Base-by-base conservation (phyloP, 2,329 filamentous ascomycete species). In the Rhynchosporium graminicola region DNA sequence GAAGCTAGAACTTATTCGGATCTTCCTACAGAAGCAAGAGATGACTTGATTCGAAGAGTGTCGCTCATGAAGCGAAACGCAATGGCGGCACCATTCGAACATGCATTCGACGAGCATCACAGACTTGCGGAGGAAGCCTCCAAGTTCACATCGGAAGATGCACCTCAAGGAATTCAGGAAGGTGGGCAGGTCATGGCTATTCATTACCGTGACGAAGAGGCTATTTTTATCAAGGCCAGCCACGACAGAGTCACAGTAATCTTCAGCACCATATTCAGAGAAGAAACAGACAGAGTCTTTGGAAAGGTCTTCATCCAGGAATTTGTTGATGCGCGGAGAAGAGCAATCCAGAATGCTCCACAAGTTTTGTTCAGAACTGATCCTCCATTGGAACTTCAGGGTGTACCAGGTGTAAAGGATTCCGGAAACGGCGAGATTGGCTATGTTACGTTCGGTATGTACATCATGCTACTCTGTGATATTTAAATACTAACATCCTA, bases 251-350 rank as follows among this genome's bases (percentile, higher is more conserved):
- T 99, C 58, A 99, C 96, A 0, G 93, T 99, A 73, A 99, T 99
- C 74, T 99, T 99, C 83, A 97, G 92, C 79, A 99, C 95, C 47
- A 86, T 98, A 58, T 99, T 99, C 83, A 85, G 92, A 62, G 96
- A 99, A 75, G 96, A 99, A 80, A 99, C 96, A 60, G 95, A 99
- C 75, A 84, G 94, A 65, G 91, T 99, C 62, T 99, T 96, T 73
- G 95, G 95, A 71, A 98, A 97, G 80, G 92, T 99, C 13, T 99
- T 99, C 75, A 87, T 99, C 70, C 93, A 97, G 80, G 95, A 99
- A 78, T 99, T 99, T 69, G 96, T 98, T 62, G 95, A 99, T 78
- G 95, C 96, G 8, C 84, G 95, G 76, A 86, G 93, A 76, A 88
- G 95, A 79, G 93, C 93, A 26, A 96, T 99, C 67, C 96, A 99